Conservation (phyloP, 2,329 filamentous ascomycete genomes). For the Exophiala mesophila region DNA sequence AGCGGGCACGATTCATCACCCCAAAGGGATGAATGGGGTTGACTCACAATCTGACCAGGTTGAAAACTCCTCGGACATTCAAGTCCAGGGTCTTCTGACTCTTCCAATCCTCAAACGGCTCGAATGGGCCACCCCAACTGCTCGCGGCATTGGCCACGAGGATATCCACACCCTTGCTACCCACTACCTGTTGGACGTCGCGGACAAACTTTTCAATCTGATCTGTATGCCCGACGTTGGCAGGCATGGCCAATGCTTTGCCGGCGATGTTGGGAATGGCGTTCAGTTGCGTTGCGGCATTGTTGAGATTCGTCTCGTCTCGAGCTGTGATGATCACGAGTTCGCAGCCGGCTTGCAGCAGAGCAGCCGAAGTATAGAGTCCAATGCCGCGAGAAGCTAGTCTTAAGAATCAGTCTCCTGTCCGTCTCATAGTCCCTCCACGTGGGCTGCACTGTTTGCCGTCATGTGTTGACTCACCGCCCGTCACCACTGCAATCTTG, state of each 20-base stretch:
- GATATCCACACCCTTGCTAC: constrained; percentile 12
- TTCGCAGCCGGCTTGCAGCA: constrained; percentile 14
- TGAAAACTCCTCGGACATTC: constrained; percentile 19
- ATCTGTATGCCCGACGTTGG: constrained; percentile 16
- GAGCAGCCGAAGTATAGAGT: constrained; percentile 15
- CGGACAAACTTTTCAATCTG: constrained; percentile 13
- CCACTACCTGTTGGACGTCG: constrained; percentile 11
- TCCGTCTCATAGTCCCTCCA: too few species aligned
- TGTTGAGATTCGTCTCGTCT: constrained; percentile 8
- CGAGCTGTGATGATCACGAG: constrained; percentile 18
- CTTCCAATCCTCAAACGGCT: constrained; percentile 15
- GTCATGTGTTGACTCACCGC: too few species aligned
- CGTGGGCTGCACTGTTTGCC: too few species aligned
- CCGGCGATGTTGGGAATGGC: constrained; percentile 13
- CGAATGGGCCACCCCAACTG: constrained; percentile 21
- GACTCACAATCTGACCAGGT: constrained; percentile 30
- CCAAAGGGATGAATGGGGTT: background rate
- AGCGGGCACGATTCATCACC: too few species aligned
- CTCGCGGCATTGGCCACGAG: constrained; percentile 24
- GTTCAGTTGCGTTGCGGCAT: constrained; percentile 12
- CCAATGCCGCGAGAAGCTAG: constrained; percentile 30
- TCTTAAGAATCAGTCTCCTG: too few species aligned
- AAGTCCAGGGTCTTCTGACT: constrained; percentile 18
- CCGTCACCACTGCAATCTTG: constrained; percentile 20
- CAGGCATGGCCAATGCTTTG: constrained; percentile 11